Conservation (phyloP, 257 asterid genomes). For the Marsdenia floribunda region DNA sequence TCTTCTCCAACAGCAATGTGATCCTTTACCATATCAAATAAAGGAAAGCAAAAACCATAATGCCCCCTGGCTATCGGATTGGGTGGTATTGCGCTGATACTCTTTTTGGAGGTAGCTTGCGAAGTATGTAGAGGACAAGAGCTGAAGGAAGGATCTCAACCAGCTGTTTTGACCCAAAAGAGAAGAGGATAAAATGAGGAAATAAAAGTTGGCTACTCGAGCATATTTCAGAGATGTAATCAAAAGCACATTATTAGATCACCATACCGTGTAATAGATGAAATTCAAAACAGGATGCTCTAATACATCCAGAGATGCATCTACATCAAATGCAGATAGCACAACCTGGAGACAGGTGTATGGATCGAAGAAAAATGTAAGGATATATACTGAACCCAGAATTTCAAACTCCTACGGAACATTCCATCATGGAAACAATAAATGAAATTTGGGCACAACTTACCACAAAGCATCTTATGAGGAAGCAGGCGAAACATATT, state of each 20-base stretch:
- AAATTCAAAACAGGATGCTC: slow-evolving; percentile 76
- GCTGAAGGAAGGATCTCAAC: slow-evolving; percentile 77
- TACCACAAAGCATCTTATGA: slow-evolving; percentile 86
- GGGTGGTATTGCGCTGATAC: slow-evolving; percentile 57
- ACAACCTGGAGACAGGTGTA: slow-evolving; percentile 44
- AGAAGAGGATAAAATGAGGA: background rate
- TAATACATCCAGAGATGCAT: slow-evolving; percentile 78
- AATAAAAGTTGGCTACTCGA: background rate
- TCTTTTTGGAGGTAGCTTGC: slow-evolving; percentile 64
- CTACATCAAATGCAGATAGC: slow-evolving; percentile 70
- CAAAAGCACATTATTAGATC: background rate
- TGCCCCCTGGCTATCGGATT: slow-evolving; percentile 27
- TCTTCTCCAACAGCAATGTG: background rate
- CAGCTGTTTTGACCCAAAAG: slow-evolving; percentile 26
- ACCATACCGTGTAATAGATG: slow-evolving; percentile 67
- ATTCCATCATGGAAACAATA: background rate
- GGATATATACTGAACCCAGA: background rate
- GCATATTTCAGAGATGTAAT: background rate
- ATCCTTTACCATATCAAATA: background rate
- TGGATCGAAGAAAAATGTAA: too few relatives aligned
- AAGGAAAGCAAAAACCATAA: background rate
- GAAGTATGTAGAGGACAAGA: slow-evolving; percentile 63
- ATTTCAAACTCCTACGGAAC: background rate
- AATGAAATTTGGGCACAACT: slow-evolving; percentile 20
- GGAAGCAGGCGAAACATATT: slow-evolving; percentile 86